Evolutionary conservation across 805 yeast species (phyloP), one percentile per base, ranked within the genome.

Genomic region (Wickerhamiella nectarea): DNA sequence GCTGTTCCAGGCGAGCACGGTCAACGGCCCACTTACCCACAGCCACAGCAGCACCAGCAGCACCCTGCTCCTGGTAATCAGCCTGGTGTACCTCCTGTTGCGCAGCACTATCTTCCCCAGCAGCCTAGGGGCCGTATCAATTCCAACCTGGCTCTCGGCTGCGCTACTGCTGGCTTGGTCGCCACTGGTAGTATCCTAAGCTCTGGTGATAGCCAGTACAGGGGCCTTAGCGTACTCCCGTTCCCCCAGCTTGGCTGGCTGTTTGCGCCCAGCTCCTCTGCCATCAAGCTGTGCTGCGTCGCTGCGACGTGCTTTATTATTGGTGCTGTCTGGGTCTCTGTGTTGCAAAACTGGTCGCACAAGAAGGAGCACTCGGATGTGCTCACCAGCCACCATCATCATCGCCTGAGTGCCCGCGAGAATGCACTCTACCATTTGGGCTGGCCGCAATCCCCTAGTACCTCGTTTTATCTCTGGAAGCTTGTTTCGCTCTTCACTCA

Each of bases 81-180:
- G n/a, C 11, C 19, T 9, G 9, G 26, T 21, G 11, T 15, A 8
- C 17, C 29, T 7, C 38, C 28, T 11, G 29, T 10, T 20, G 22
- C 20, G 25, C 37, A 34, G 37, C 43, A 39, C 10, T 34, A 18
- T 7, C 31, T 22, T 3, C 37, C 17, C 11, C 36, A 29, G 11
- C 43, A 17, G 11, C 21, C 6, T 5, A 18, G 24, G 10, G 34
- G 38, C 18, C 33, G 19, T 14, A 17, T 17, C 18, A 29, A 22
- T 19, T 24, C 43, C 17, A 40, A 40, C 18, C 6, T 40, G 20
- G 43, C 43, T 6, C 36, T 40, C 12, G 43, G 43, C 2, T 40
- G 43, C 17, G 43, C 43, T 17, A 40, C 36, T 9, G 43, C 43
- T 4, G 43, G 43, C 14, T 15, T 40, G 14, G 19, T 40, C 11